Percentiles rank a stretch among this genome's conserved stretches.
Evolutionary conservation across 371 early-diverging fungal species (phyloP).

Genomic region (Mycotypha africana): DNA sequence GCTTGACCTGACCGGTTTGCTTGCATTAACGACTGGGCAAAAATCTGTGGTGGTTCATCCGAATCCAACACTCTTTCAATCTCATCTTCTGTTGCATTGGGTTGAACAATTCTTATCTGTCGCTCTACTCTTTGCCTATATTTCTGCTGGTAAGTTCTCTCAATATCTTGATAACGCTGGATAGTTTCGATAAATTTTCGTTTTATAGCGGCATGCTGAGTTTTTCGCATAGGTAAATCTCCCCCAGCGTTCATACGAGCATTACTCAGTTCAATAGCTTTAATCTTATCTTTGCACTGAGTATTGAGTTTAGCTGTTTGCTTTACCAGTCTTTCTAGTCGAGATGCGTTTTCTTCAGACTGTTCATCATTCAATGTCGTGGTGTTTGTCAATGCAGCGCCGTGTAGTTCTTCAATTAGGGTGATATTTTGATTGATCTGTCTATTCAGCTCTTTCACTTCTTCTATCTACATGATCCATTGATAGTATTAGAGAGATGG

Average conservation of each 20-base stretch:
- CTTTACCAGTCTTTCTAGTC: slow-evolving; percentile 63
- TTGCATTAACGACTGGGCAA: slow-evolving; percentile 60
- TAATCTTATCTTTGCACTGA: slow-evolving; percentile 59
- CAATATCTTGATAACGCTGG: slow-evolving; percentile 71
- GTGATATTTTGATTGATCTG: slow-evolving; percentile 58
- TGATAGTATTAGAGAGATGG: too few relatives aligned
- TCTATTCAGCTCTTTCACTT: slow-evolving; percentile 63
- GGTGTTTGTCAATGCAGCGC: slow-evolving; percentile 59
- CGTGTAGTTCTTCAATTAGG: slow-evolving; percentile 65
- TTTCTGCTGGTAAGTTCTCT: slow-evolving; percentile 73
- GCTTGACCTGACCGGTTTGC: slow-evolving; percentile 73
- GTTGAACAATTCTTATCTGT: slow-evolving; percentile 79
- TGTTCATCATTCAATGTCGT: slow-evolving; percentile 75
- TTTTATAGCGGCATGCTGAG: slow-evolving; percentile 49
- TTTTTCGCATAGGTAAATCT: slow-evolving; percentile 65
- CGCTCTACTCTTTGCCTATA: slow-evolving; percentile 77
- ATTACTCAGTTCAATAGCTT: slow-evolving; percentile 56
- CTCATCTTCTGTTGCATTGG: slow-evolving; percentile 71
- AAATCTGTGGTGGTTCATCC: slow-evolving; percentile 65
- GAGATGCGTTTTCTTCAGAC: slow-evolving; percentile 48
- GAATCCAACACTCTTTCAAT: slow-evolving; percentile 66
- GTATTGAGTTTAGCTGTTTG: slow-evolving; percentile 60
- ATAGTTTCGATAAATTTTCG: slow-evolving; percentile 80
- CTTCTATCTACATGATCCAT: slow-evolving; percentile 64
- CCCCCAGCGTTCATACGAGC: slow-evolving; percentile 47